phyloP scores from a whole-genome alignment of 306 rosid genomes.

The Medicago truncatula region MtrunA17r5.0-ANR NC_053048.1:52146501-52147000 shows the following conservation, averaged over 20 bases:
- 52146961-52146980: neutral
- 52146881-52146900: neutral
- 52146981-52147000: constrained; percentile 6
- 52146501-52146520: constrained; percentile 42
- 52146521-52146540: constrained; percentile 42
- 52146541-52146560: constrained; percentile 43
- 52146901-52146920: neutral
- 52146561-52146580: too few species aligned
- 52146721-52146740: constrained; percentile 29
- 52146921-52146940: neutral
- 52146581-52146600: too few species aligned
- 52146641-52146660: constrained; percentile 99
- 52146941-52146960: neutral
- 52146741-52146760: constrained; percentile 10
- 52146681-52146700: constrained; percentile 31
- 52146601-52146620: too few species aligned
- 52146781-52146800: constrained; percentile 26
- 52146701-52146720: constrained; percentile 35
- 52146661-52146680: constrained; percentile 44
- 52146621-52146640: too few species aligned
- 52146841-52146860: neutral
- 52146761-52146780: constrained; percentile 21
- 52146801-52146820: constrained; percentile 12
- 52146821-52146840: constrained; percentile 7
- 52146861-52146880: neutral